Base-by-base conservation (phyloP, 495 filamentous ascomycete species). In the Lophiotrema nucula region DNA sequence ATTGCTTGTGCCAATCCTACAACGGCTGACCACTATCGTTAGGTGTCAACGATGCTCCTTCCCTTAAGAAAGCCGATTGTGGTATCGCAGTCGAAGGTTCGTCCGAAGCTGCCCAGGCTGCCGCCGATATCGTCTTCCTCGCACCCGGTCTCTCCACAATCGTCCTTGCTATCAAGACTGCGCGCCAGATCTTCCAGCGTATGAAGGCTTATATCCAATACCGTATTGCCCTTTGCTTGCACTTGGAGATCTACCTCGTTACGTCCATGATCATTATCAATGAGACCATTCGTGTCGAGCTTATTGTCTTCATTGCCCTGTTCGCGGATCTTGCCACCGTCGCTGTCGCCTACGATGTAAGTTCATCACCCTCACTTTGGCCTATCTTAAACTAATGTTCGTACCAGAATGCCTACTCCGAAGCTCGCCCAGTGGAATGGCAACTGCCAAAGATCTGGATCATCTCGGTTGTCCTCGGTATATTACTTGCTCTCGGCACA, bases 161-260 rank as follows among this genome's bases (percentile, higher is more conserved):
- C 46, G 85, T 88, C 69, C 79, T 84, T 72, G 84, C 85, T 60
- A 88, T 88, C 77, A 88, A 88, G 79, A 84, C 86, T 64, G 83
- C 85, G 62, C 84, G 85, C 67, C 82, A 88, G 73, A 88, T 88
- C 68, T 88, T 88, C 83, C 85, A 88, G 77, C 85, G 85, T 66
- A 88, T 88, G 85, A 88, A 88, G 81, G 81, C 85, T 31, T 88
- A 88, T 69, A 87, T 88, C 59, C 85, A 88, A 72, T 88, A 88
- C 76, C 85, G 85, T 82, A 88, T 88, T 67, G 85, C 85, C 53
- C 81, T 88, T 56, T 88, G 85, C 73, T 76, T 88, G 47, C 85
- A 88, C 73, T 74, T 88, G 66, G 85, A 88, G 75, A 81, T 88
- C 68, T 88, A 88, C 77, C 76, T 88, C n/a, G 84, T 87, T 60